Evolutionary conservation across 495 filamentous ascomycete species (phyloP).

Genomic region (Sporormia fimetaria): DNA sequence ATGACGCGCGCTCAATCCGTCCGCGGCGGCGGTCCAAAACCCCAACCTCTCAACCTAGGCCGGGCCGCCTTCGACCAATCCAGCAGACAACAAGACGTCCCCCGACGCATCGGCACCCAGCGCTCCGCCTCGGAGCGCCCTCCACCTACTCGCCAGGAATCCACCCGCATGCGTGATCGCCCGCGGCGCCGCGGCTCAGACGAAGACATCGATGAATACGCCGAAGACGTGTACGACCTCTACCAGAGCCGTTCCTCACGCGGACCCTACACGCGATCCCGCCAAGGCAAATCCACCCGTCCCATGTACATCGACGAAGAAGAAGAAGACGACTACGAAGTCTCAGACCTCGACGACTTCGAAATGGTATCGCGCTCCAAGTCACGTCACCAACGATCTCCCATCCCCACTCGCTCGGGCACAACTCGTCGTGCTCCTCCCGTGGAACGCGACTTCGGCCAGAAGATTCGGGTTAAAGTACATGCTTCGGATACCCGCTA

Average conservation of each 20-base stretch:
- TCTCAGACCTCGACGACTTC: slow-evolving; percentile 53
- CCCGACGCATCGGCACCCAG: slow-evolving; percentile 26
- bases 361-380: slow-evolving; percentile 54
- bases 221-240: slow-evolving; percentile 60
- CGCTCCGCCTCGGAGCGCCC: slow-evolving; percentile 33
- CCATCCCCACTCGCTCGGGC: slow-evolving; percentile 22
- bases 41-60: slow-evolving; percentile 30
- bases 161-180: slow-evolving; percentile 3
- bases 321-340: slow-evolving; percentile 52
- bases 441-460: too few species aligned
- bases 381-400: slow-evolving; percentile 19
- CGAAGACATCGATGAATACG: slow-evolving; percentile 45
- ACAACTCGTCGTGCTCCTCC: slow-evolving; percentile 25
- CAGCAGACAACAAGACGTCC: slow-evolving; percentile 13
- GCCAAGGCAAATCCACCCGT: slow-evolving; percentile 18
- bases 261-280: slow-evolving; percentile 13
- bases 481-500: slow-evolving; percentile 89
- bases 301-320: slow-evolving; percentile 44
- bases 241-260: slow-evolving; percentile 35
- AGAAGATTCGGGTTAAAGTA: slow-evolving; percentile 76
- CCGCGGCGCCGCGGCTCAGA: slow-evolving; percentile 12
- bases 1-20: slow-evolving; percentile 28
- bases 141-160: slow-evolving; percentile 13
- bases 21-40: slow-evolving; percentile 29
- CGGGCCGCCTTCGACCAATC: slow-evolving; percentile 32